Percentiles rank a stretch among this genome's conserved stretches.
Conservation (phyloP, 2,329 filamentous ascomycete genomes). For the Colletotrichum sp. region DNA sequence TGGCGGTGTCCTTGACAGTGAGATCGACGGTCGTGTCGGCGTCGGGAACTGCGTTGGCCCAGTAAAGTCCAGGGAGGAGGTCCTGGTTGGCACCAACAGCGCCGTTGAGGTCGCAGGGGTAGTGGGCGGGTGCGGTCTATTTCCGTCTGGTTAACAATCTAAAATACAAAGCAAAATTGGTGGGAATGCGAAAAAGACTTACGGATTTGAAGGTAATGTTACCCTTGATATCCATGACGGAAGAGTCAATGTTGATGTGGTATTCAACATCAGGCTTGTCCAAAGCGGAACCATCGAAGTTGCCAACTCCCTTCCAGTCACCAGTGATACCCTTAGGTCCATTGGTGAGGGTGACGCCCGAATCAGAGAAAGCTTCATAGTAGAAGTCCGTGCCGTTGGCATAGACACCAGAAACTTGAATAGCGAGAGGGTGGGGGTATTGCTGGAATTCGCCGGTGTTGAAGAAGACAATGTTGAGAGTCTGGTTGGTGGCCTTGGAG, state of each 20-base stretch:
- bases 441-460: neutral
- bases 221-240: neutral
- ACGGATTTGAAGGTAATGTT: neutral
- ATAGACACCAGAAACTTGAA: neutral
- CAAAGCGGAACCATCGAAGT: neutral
- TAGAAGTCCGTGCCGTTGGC: neutral
- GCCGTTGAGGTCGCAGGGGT: neutral
- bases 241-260: neutral
- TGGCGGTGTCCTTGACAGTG: neutral
- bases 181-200: accelerated
- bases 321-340: neutral
- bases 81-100: neutral
- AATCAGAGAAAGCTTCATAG: neutral
- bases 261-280: neutral
- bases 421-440: neutral
- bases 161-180: accelerated
- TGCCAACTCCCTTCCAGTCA: neutral
- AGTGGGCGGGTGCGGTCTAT: neutral
- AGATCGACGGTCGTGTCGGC: neutral
- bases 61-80: neutral
- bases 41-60: neutral
- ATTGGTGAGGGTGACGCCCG: neutral
- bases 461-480: neutral
- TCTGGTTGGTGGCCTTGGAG: neutral
- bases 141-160: accelerated